Percentiles rank a stretch among this genome's conserved stretches.
phyloP scores from a whole-genome alignment of 1,139 yeast genomes.

The Diutina neorugosa region DNA sequence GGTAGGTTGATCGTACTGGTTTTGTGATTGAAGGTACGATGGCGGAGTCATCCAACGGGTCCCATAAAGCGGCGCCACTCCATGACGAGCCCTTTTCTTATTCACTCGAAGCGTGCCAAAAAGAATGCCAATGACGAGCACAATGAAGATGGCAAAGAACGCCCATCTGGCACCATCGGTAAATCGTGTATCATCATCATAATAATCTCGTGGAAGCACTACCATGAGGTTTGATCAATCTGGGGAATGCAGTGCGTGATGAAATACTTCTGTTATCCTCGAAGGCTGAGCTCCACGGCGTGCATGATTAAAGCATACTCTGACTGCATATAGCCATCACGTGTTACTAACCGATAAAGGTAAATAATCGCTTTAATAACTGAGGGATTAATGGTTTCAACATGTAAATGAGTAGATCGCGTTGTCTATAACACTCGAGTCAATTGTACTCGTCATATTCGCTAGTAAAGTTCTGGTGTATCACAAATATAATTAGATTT shows the following conservation, averaged over 20 bases:
- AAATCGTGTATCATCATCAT: conserved; percentile 4
- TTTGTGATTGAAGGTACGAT: conserved; percentile 63
- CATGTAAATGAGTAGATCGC: too few relatives aligned
- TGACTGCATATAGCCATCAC: not conserved
- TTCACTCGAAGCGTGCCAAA: conserved; percentile 47
- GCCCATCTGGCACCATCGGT: conserved; percentile 42
- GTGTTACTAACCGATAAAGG: not conserved
- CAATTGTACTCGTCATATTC: too few relatives aligned
- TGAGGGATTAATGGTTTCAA: too few relatives aligned
- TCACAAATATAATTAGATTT: not conserved
- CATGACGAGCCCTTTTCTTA: conserved; percentile 43
- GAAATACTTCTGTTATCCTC: not conserved
- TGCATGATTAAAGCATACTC: not conserved
- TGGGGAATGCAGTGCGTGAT: not conserved
- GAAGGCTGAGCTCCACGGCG: not conserved
- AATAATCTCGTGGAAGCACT: not conserved
- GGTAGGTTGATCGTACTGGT: conserved; percentile 37
- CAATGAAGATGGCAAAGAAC: conserved; percentile 40
- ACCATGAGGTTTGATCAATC: not conserved
- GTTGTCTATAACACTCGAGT: too few relatives aligned
- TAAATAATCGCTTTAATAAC: too few relatives aligned
- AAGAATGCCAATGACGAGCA: conserved; percentile 35
- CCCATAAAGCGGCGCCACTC: conserved; percentile 63
- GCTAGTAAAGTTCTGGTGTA: too few relatives aligned
- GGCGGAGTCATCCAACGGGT: conserved; percentile 93